Conservation (phyloP, 2,329 filamentous ascomycete genomes). For the Coniochaeta sp. region DNA sequence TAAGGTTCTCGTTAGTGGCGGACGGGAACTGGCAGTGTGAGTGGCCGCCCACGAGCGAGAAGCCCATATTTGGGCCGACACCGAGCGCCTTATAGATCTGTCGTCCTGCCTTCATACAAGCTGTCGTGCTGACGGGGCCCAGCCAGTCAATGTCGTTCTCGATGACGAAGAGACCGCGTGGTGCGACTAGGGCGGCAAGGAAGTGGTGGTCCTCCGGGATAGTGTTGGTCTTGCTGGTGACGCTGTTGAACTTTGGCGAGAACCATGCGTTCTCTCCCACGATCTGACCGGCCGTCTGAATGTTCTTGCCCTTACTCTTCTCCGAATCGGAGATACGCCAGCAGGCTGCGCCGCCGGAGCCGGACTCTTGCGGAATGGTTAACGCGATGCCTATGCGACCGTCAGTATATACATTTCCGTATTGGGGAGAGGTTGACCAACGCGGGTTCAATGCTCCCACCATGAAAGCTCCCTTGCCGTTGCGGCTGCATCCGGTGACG, state of each 20-base stretch:
- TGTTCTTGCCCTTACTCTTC: slow-evolving; percentile 42
- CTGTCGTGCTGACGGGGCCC: slow-evolving; percentile 43
- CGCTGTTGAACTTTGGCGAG: slow-evolving; percentile 41
- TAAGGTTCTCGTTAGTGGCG: slow-evolving; percentile 28
- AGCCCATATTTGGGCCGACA: slow-evolving; percentile 43
- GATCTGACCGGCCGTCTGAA: slow-evolving; percentile 50
- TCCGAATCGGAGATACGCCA: slow-evolving; percentile 45
- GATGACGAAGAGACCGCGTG: slow-evolving; percentile 42
- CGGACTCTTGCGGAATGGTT: slow-evolving; percentile 52
- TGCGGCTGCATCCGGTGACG: slow-evolving; percentile 53
- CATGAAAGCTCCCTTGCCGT: slow-evolving; percentile 53
- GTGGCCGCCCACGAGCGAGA: slow-evolving; percentile 42
- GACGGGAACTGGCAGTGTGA: slow-evolving; percentile 45
- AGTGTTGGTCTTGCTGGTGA: slow-evolving; percentile 32
- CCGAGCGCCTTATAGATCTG: slow-evolving; percentile 43
- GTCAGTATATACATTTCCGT: not conserved
- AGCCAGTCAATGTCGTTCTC: slow-evolving; percentile 51
- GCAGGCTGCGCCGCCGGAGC: slow-evolving; percentile 49
- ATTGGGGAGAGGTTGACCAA: not conserved
- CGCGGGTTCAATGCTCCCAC: slow-evolving; percentile 37
- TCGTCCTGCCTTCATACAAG: slow-evolving; percentile 43
- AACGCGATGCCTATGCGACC: slow-evolving; percentile 44
- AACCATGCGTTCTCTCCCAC: slow-evolving; percentile 55
- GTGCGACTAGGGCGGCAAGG: slow-evolving; percentile 45
- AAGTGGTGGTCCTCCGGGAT: slow-evolving; percentile 49